A percentile compares a stretch with the other conserved stretches of the same genome.
Conservation (phyloP, 2,329 filamentous ascomycete genomes). For the Sporothrix euskadiensis region DNA sequence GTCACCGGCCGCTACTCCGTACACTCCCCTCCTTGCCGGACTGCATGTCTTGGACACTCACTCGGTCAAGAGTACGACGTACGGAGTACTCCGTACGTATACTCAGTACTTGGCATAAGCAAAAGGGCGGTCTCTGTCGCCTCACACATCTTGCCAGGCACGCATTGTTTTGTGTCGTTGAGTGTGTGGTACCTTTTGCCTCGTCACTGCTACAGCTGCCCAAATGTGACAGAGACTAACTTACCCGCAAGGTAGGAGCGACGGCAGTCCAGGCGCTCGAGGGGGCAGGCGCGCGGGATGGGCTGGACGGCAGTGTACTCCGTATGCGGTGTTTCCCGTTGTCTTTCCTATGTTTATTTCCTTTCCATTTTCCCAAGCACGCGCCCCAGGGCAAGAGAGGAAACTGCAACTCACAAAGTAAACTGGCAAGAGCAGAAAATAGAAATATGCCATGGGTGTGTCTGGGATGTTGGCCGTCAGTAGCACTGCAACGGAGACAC, state of each 20-base stretch:
- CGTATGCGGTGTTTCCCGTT: neutral
- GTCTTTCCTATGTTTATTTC: neutral
- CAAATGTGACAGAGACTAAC: neutral
- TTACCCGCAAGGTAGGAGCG: neutral
- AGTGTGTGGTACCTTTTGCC: neutral
- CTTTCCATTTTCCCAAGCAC: neutral
- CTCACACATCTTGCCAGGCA: neutral
- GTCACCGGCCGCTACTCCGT: neutral
- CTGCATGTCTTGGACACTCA: neutral
- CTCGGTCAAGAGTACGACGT: neutral
- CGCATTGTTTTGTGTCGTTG: neutral
- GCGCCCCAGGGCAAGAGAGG: neutral
- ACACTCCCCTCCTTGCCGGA: neutral
- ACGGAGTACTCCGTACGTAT: neutral
- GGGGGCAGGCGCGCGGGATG: slow-evolving; percentile 7
- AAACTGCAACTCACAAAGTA: neutral
- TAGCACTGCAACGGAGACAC: slow-evolving; percentile 19
- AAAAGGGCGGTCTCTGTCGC: neutral
- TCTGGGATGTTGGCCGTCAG: neutral
- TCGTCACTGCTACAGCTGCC: neutral
- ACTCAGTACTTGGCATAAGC: neutral
- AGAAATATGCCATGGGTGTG: slow-evolving; percentile 10
- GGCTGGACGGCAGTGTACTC: neutral
- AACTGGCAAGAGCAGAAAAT: neutral
- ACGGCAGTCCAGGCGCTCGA: neutral